phyloP scores from a whole-genome alignment of 2,329 filamentous ascomycete species.

The Pleurostoma richardsiae region DNA sequence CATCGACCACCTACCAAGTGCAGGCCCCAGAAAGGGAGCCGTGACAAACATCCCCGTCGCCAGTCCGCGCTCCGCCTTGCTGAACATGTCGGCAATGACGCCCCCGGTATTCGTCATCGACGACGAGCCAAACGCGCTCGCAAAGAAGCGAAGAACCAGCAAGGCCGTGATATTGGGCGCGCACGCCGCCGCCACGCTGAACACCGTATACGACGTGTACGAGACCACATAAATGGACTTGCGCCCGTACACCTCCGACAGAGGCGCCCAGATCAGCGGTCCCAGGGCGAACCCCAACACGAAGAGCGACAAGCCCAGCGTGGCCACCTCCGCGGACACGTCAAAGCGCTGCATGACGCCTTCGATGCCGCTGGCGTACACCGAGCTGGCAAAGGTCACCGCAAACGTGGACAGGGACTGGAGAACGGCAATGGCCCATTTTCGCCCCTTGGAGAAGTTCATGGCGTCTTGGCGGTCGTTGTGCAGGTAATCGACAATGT shows the following conservation, averaged over 20 bases:
- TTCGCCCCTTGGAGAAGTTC: constrained; percentile 22
- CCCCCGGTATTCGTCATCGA: constrained; percentile 52
- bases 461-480: constrained; percentile 1
- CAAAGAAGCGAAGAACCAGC: constrained; percentile 57
- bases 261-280: constrained; percentile 53
- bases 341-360: constrained; percentile 34
- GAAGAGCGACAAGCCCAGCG: constrained; percentile 47
- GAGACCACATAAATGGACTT: constrained; percentile 50
- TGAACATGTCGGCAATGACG: constrained; percentile 53
- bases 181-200: constrained; percentile 52
- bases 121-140: constrained; percentile 51
- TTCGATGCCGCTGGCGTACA: constrained; percentile 34
- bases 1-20: constrained; percentile 4
- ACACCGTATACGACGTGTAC: constrained; percentile 48
- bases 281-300: constrained; percentile 53
- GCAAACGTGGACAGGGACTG: constrained; percentile 18
- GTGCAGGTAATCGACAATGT: constrained; percentile 7
- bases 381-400: constrained; percentile 47
- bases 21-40: constrained; percentile 17
- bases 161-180: constrained; percentile 28
- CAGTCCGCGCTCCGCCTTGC: constrained; percentile 38
- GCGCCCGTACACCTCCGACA: constrained; percentile 54
- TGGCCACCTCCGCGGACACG: constrained; percentile 34
- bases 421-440: constrained; percentile 25
- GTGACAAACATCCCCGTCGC: constrained; percentile 35